These are phyloP conservation scores for Aegilops speltoides DNA, from an alignment of 176 grass and related monocot genomes.

Conservation along the genomic window DNA sequence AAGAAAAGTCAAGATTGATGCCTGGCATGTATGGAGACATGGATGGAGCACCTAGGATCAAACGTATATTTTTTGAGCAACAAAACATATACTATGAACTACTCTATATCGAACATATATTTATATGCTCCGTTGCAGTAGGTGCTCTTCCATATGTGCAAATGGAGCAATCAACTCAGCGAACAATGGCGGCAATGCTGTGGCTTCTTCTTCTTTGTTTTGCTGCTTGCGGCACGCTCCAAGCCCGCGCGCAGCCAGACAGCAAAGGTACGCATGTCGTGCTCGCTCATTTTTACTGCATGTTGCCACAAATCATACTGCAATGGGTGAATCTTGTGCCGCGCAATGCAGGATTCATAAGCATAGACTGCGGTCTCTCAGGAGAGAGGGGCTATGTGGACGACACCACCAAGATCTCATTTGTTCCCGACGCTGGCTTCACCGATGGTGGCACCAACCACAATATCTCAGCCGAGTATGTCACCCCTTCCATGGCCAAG, in stretches of 20 bases:
- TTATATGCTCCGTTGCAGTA: no score
- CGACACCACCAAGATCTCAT: conserved; percentile 13
- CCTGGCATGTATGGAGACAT: not conserved
- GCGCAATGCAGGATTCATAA: conserved; percentile 47
- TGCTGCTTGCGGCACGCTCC: not conserved
- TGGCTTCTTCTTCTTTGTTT: conserved; percentile 22
- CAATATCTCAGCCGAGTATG: conserved; percentile 30
- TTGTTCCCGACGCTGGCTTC: conserved; percentile 36
- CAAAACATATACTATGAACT: no score
- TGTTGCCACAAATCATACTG: not conserved
- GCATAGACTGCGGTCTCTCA: conserved; percentile 48
- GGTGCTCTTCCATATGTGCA: no score
- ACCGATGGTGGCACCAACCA: conserved; percentile 34
- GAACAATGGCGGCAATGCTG: not conserved
- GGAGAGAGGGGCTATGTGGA: conserved; percentile 24
- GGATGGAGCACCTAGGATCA: not conserved
- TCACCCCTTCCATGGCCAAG: not conserved
- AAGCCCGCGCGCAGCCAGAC: conserved; percentile 28
- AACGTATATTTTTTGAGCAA: not conserved
- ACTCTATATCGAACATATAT: no score
- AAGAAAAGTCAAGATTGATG: no score
- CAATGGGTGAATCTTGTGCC: no score
- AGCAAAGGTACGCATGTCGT: conserved; percentile 14
- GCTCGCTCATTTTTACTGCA: no score
- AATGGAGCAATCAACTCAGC: not conserved